phyloP scores from a whole-genome alignment of 2,329 filamentous ascomycete species.

The Colletotrichum filicis region DNA sequence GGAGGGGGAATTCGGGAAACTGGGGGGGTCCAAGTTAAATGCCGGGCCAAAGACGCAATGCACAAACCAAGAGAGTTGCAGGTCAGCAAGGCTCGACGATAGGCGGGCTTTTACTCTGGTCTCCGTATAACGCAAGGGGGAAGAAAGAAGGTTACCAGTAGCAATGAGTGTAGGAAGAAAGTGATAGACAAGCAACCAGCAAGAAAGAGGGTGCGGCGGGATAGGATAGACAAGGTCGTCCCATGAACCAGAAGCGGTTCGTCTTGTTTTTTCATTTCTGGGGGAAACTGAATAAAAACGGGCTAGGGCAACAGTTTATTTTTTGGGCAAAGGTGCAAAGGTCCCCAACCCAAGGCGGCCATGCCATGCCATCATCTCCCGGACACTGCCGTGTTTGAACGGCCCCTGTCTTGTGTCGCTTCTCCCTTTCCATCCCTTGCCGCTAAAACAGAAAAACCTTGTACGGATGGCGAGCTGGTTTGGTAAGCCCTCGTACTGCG shows the following conservation, averaged over 20 bases:
- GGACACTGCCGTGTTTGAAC: not conserved
- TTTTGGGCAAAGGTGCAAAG: not conserved
- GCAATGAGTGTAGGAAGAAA: not conserved
- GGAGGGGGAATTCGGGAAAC: not conserved
- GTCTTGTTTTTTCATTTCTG: constrained; percentile 15
- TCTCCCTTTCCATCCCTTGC: constrained; percentile 10
- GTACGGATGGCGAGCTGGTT: not conserved
- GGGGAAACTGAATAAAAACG: not conserved
- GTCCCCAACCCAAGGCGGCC: not conserved
- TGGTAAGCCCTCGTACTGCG: not conserved
- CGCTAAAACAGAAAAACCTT: not conserved
- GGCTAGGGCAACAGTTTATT: constrained; percentile 29
- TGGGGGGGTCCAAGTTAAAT: not conserved
- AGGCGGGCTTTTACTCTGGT: not conserved
- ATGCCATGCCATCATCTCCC: not conserved
- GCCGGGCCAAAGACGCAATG: constrained; percentile 7
- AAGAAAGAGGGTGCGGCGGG: not conserved
- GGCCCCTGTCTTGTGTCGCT: not conserved
- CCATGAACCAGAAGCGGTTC: constrained; percentile 25
- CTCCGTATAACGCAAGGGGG: constrained; percentile 7
- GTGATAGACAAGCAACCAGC: not conserved
- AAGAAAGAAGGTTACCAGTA: not conserved
- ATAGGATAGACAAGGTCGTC: constrained; percentile 28
- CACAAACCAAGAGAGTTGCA: not conserved
- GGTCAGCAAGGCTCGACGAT: not conserved